A percentile compares a stretch with the other conserved stretches of the same genome.
Evolutionary conservation across 805 yeast genomes (phyloP).

Genomic region (Pichia scutulata): DNA sequence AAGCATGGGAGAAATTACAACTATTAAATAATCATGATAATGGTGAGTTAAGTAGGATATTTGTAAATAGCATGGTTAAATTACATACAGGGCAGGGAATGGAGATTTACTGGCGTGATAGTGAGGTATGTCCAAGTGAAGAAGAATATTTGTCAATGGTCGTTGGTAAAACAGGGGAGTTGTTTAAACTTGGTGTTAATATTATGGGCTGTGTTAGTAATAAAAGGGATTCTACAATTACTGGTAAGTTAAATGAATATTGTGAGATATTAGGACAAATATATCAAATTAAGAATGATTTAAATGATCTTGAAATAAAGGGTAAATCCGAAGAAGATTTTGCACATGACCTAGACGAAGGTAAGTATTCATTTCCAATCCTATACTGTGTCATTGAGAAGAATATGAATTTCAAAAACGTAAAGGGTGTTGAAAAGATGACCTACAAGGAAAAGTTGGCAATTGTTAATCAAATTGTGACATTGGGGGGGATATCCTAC

Average conservation of each 20-base stretch:
- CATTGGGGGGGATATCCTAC: neutral
- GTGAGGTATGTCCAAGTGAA: conserved; percentile 48
- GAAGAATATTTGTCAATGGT: conserved; percentile 72
- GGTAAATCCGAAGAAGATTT: conserved; percentile 21
- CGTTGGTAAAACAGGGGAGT: conserved; percentile 82
- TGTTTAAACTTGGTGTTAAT: conserved; percentile 66
- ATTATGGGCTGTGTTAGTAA: conserved; percentile 36
- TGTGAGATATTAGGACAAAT: conserved; percentile 74
- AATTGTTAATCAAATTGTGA: neutral
- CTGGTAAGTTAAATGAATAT: conserved; percentile 39
- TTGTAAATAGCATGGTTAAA: conserved; percentile 68
- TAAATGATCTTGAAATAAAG: conserved; percentile 57
- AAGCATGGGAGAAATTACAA: conserved; percentile 44
- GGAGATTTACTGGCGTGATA: conserved; percentile 85
- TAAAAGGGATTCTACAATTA: neutral
- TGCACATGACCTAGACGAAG: conserved; percentile 84
- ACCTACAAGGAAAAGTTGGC: neutral
- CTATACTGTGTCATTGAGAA: conserved; percentile 32
- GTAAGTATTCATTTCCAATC: conserved; percentile 82
- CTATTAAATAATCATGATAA: conserved; percentile 6
- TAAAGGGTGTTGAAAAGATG: neutral
- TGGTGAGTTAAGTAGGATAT: conserved; percentile 28
- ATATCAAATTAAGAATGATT: conserved; percentile 84
- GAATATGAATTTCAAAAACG: neutral
- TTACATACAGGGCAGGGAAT: conserved; percentile 87